Percentiles rank a stretch among this genome's conserved stretches.
Evolutionary conservation across 257 asterid species (phyloP).

Genomic region (Echites panduratus): DNA sequence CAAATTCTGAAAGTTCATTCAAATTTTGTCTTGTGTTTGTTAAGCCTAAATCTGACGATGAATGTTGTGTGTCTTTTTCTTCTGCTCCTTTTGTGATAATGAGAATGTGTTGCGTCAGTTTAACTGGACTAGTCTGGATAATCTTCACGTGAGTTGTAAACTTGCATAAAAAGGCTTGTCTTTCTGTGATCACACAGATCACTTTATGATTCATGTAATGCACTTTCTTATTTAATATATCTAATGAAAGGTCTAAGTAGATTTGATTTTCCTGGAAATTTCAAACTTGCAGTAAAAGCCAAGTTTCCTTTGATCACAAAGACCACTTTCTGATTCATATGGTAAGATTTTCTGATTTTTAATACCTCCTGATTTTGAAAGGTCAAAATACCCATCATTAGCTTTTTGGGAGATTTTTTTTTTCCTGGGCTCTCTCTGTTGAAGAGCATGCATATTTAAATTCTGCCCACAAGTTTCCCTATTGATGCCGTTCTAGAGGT

Average conservation of each 20-base stretch:
- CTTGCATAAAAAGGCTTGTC: constrained; percentile 8
- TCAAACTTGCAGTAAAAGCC: not conserved
- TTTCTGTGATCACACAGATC: not conserved
- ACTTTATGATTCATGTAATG: constrained; percentile 6
- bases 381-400: not conserved
- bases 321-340: not conserved
- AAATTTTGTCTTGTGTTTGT: constrained; percentile 21
- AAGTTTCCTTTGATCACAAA: not conserved
- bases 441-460: not conserved
- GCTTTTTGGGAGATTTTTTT: not conserved
- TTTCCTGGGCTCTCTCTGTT: not conserved
- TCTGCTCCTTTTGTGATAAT: constrained; percentile 12
- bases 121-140: constrained; percentile 2
- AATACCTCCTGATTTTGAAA: not conserved
- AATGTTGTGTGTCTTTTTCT: constrained; percentile 12
- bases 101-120: constrained; percentile 28
- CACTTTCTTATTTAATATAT: not conserved
- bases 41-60: constrained; percentile 20
- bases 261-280: not conserved
- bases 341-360: not conserved
- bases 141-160: constrained; percentile 19
- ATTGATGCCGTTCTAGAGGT: constrained; percentile 12
- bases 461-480: constrained; percentile 1
- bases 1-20: constrained; percentile 25
- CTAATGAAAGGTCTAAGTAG: not conserved